phyloP scores from a whole-genome alignment of 2,329 filamentous ascomycete genomes.

The Penicillium capsulatum region DNA sequence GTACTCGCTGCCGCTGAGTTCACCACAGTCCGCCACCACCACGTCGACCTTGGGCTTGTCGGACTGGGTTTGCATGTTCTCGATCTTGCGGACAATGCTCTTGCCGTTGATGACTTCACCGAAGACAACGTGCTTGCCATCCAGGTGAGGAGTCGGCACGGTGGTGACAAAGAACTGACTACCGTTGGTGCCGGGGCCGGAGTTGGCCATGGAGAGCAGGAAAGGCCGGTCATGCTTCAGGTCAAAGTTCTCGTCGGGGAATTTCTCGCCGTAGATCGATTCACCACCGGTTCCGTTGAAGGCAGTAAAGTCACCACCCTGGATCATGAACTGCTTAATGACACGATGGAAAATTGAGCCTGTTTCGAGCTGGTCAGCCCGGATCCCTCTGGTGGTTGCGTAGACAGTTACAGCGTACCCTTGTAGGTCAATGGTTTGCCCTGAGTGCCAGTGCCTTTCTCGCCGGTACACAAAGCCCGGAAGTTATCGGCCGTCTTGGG shows the following conservation, averaged over 20 bases:
- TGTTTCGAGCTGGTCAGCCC: conserved; percentile 16
- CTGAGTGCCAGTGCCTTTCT: conserved; percentile 77
- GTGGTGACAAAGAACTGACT: conserved; percentile 99
- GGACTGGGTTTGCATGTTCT: conserved; percentile 70
- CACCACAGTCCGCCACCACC: conserved; percentile 76
- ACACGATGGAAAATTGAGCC: conserved; percentile 90
- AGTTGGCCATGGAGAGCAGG: conserved; percentile 95
- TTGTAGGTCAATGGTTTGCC: conserved; percentile 92
- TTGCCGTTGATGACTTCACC: conserved; percentile 92
- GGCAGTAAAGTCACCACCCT: conserved; percentile 93
- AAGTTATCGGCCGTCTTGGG: conserved; percentile 98
- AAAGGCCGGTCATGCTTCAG: conserved; percentile 90
- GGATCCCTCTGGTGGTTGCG: not conserved
- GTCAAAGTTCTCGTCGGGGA: conserved; percentile 93
- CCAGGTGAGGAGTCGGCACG: conserved; percentile 87
- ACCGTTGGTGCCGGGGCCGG: conserved; percentile 90
- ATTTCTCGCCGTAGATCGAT: conserved; percentile 96
- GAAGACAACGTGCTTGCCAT: conserved; percentile 96
- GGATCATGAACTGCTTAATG: conserved; percentile 98
- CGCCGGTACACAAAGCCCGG: conserved; percentile 86
- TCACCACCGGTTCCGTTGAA: conserved; percentile 95
- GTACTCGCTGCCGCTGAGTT: conserved; percentile 70
- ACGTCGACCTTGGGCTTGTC: conserved; percentile 77
- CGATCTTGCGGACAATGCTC: conserved; percentile 82
- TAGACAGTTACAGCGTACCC: conserved; percentile 38